These are phyloP conservation scores for Aspergillus hiratsukae DNA, from an alignment of 2,329 filamentous ascomycete genomes.

Conservation along the genomic window DNA sequence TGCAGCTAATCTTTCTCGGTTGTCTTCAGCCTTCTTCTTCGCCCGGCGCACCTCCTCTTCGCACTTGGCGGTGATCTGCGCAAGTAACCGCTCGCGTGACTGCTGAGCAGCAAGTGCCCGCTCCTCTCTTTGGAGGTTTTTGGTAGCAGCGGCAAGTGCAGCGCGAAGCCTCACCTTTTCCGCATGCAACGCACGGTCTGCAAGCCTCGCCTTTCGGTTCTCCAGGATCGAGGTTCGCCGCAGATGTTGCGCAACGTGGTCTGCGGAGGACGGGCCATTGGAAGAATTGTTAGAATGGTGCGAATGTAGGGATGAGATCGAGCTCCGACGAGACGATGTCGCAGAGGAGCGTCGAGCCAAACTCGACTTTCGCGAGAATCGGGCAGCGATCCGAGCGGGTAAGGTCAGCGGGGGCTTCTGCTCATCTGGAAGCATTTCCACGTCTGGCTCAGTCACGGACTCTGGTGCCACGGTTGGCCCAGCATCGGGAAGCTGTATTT, in stretches of 20 bases:
- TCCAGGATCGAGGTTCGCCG: constrained; percentile 63
- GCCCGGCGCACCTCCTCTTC: constrained; percentile 62
- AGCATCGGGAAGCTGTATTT: constrained; percentile 37
- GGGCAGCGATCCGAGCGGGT: constrained; percentile 59
- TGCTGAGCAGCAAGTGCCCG: constrained; percentile 59
- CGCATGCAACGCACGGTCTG: constrained; percentile 61
- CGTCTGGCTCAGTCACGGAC: constrained; percentile 28
- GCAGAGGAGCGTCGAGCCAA: constrained; percentile 57
- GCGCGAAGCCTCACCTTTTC: constrained; percentile 62
- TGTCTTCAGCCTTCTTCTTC: constrained; percentile 64
- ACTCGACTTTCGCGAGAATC: constrained; percentile 54
- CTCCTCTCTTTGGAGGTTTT: constrained; percentile 57
- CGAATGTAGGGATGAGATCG: constrained; percentile 60
- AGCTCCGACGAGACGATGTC: constrained; percentile 61
- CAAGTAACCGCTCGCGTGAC: constrained; percentile 59
- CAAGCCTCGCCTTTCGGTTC: constrained; percentile 58
- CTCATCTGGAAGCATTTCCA: constrained; percentile 41
- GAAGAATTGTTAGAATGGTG: constrained; percentile 52
- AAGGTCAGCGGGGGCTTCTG: constrained; percentile 43
- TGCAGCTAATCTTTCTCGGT: constrained; percentile 59
- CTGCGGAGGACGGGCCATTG: constrained; percentile 50
- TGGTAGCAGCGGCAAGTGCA: constrained; percentile 54
- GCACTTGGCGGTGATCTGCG: constrained; percentile 61
- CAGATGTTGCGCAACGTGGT: constrained; percentile 61
- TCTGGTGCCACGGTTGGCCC: constrained; percentile 23